Evolutionary conservation across 192 early-diverging fungal genomes (phyloP).

Genomic region (Coemansia sp.): DNA sequence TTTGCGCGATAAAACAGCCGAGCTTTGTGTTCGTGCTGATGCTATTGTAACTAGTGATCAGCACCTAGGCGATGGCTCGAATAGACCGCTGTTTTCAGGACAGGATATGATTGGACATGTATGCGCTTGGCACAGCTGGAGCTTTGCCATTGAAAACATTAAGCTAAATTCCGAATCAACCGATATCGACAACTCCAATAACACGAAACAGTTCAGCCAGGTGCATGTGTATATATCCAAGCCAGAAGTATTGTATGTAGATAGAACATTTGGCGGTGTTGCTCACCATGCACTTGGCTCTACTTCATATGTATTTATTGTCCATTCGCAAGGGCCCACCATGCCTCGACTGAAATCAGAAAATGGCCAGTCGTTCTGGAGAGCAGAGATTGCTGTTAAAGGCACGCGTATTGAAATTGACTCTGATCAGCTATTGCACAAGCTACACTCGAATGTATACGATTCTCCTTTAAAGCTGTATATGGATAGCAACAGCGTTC

Average conservation of each 20-base stretch:
- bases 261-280: slow-evolving; percentile 25
- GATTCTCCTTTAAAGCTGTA: no score
- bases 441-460: background rate
- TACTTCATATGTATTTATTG: slow-evolving; percentile 15
- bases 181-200: background rate
- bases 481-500: no score
- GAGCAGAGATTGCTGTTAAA: slow-evolving; percentile 6
- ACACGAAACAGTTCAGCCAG: slow-evolving; percentile 8
- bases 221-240: slow-evolving; percentile 16
- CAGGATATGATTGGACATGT: slow-evolving; percentile 34
- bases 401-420: slow-evolving; percentile 4
- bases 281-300: background rate
- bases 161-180: background rate
- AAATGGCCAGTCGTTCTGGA: background rate
- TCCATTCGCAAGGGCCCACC: slow-evolving; percentile 15
- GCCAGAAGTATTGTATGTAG: slow-evolving; percentile 12
- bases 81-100: slow-evolving; percentile 14
- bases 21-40: slow-evolving; percentile 17
- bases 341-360: background rate
- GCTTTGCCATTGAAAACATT: slow-evolving; percentile 17
- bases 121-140: slow-evolving; percentile 34
- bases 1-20: slow-evolving; percentile 33
- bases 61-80: background rate
- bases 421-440: background rate
- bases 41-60: background rate